Conservation (phyloP, 2,329 filamentous ascomycete genomes). For the Cladosporium halotolerans region DNA sequence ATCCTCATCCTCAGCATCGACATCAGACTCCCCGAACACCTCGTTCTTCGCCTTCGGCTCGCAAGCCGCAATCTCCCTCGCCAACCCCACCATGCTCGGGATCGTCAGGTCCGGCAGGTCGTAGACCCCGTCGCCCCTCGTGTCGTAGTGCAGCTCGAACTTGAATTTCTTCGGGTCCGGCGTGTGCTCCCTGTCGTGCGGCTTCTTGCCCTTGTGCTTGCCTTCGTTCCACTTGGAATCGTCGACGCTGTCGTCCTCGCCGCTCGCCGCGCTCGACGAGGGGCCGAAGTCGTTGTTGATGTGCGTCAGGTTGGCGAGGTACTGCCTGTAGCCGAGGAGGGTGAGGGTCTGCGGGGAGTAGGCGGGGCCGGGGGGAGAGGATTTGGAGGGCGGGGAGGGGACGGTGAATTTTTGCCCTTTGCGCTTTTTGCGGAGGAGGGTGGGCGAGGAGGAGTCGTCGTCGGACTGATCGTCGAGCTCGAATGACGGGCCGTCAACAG, state of each 20-base stretch:
- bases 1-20: slow-evolving; percentile 15
- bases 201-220: slow-evolving; percentile 56
- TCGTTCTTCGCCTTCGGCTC: slow-evolving; percentile 30
- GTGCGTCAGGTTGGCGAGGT: slow-evolving; percentile 86
- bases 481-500: slow-evolving; percentile 11
- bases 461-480: slow-evolving; percentile 2
- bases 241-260: slow-evolving; percentile 27
- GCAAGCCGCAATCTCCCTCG: slow-evolving; percentile 65
- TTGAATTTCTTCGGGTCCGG: slow-evolving; percentile 59
- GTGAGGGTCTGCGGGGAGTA: slow-evolving; percentile 82
- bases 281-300: slow-evolving; percentile 66
- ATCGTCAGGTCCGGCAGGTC: slow-evolving; percentile 78
- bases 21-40: slow-evolving; percentile 25
- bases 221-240: slow-evolving; percentile 54
- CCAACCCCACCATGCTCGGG: slow-evolving; percentile 70
- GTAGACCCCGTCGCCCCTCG: slow-evolving; percentile 68
- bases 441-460: slow-evolving; percentile 28
- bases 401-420: slow-evolving; percentile 44
- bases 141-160: slow-evolving; percentile 83
- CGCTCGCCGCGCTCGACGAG: neutral
- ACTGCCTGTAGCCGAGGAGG: slow-evolving; percentile 76
- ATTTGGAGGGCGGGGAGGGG: slow-evolving; percentile 67
- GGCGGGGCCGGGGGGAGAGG: slow-evolving; percentile 73
- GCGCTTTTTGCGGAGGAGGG: slow-evolving; percentile 46
- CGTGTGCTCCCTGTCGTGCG: slow-evolving; percentile 40